These are phyloP conservation scores for Wolfiporia cocos DNA, from an alignment of 1,284 basidiomycete genomes.

Conservation along the genomic window DNA sequence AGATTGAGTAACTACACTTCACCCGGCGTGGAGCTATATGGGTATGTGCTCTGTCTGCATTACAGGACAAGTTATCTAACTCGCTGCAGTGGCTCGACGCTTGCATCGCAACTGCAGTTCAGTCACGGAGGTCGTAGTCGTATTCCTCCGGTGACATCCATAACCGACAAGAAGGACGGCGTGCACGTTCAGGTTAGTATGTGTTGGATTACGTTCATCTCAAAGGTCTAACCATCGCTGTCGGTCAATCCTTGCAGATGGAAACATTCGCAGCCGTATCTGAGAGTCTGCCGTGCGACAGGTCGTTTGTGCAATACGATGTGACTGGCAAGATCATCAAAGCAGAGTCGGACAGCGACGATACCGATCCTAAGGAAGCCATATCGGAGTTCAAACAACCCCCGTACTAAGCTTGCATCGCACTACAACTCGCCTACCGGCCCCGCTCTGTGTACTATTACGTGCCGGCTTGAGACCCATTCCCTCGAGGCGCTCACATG, in stretches of 20 bases:
- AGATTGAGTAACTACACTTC: slow-evolving; percentile 54
- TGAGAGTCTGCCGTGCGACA: slow-evolving; percentile 28
- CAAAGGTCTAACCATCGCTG: not conserved
- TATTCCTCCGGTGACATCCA: slow-evolving; percentile 22
- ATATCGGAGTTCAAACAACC: slow-evolving; percentile 56
- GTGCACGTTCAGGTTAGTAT: slow-evolving; percentile 33
- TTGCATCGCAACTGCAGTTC: slow-evolving; percentile 31
- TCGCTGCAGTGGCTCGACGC: slow-evolving; percentile 20
- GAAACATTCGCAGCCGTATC: slow-evolving; percentile 44
- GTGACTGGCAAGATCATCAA: slow-evolving; percentile 40
- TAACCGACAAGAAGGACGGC: slow-evolving; percentile 30
- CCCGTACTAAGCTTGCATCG: slow-evolving; percentile 9
- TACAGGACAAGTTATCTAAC: slow-evolving; percentile 3
- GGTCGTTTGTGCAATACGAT: slow-evolving; percentile 41
- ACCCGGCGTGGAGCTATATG: slow-evolving; percentile 42
- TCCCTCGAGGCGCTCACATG: not conserved
- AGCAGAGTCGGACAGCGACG: slow-evolving; percentile 15
- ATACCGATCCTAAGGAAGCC: slow-evolving; percentile 50
- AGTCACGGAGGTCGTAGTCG: slow-evolving; percentile 20
- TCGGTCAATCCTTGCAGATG: slow-evolving; percentile 34
- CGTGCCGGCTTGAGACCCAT: no score
- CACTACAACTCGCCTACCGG: not conserved
- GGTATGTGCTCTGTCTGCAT: slow-evolving; percentile 31
- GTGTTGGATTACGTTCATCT: not conserved
- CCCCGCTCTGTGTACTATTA: not conserved